phyloP scores from a whole-genome alignment of 2,329 filamentous ascomycete genomes.

The Chaetomium globosum region DNA sequence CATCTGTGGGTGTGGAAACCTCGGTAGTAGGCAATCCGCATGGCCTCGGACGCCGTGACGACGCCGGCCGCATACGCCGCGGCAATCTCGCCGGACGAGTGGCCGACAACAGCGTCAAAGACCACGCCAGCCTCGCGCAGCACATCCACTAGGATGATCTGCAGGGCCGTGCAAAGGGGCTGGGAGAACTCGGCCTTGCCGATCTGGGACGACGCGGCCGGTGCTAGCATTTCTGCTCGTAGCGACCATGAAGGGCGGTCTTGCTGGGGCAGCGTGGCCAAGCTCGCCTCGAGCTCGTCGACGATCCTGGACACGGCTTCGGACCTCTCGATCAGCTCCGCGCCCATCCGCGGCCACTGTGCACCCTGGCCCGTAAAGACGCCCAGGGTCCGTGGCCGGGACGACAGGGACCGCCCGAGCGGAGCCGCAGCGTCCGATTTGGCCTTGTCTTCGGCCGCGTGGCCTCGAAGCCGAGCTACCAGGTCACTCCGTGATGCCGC shows the following conservation, averaged over 20 bases:
- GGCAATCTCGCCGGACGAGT: constrained; percentile 55
- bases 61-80: constrained; percentile 54
- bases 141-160: constrained; percentile 48
- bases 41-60: constrained; percentile 47
- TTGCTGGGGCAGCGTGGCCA: constrained; percentile 3
- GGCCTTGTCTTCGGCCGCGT: too few relatives aligned
- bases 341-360: constrained; percentile 41
- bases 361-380: constrained; percentile 42
- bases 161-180: constrained; percentile 44
- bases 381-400: constrained; percentile 25
- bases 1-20: constrained; percentile 40
- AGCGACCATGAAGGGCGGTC: constrained; percentile 30
- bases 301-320: background rate
- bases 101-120: constrained; percentile 47
- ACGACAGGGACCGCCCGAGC: background rate
- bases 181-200: constrained; percentile 38
- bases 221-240: constrained; percentile 20
- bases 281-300: background rate
- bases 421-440: background rate
- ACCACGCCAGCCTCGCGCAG: constrained; percentile 38
- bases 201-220: constrained; percentile 8
- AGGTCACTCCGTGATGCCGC: too few relatives aligned
- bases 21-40: constrained; percentile 51
- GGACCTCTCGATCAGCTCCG: constrained; percentile 32
- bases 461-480: background rate